Percentiles rank a stretch among this genome's conserved stretches.
Evolutionary conservation across 2,329 filamentous ascomycete genomes (phyloP).

Genomic region (Cercospora beticola): DNA sequence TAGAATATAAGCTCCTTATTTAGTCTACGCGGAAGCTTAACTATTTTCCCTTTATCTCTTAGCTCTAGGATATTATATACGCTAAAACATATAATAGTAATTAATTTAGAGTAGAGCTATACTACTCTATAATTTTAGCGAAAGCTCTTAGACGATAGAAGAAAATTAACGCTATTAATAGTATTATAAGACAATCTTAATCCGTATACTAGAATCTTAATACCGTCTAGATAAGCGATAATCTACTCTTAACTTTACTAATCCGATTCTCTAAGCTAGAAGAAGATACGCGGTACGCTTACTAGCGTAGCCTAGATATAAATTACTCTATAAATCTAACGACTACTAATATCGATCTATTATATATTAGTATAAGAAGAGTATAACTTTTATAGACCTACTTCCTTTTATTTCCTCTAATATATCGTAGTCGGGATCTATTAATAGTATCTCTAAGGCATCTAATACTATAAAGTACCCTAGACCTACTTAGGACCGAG

Average conservation of each 20-base stretch:
- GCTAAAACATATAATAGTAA: not conserved
- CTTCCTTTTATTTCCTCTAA: not conserved
- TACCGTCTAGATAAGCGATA: not conserved
- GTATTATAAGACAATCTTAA: not conserved
- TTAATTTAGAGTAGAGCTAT: not conserved
- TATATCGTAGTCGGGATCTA: not conserved
- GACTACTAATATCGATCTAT: not conserved
- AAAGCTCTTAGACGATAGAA: not conserved
- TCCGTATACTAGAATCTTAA: not conserved
- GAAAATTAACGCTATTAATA: not conserved
- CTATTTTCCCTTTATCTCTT: no score
- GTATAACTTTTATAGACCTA: not conserved
- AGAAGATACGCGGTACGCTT: not conserved
- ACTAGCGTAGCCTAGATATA: not conserved
- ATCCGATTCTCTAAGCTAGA: not conserved
- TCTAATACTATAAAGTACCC: not conserved
- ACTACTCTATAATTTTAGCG: not conserved
- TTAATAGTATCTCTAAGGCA: not conserved
- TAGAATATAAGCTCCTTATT: no score
- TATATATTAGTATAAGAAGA: not conserved
- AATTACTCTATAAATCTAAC: not conserved
- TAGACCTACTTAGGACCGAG: not conserved
- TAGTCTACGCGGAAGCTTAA: no score
- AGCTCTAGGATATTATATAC: no score
- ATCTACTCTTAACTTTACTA: not conserved